Evolutionary conservation across 1,284 basidiomycete species (phyloP), one percentile per base, ranked within the genome.

Genomic region (Trichosporon inkin): DNA sequence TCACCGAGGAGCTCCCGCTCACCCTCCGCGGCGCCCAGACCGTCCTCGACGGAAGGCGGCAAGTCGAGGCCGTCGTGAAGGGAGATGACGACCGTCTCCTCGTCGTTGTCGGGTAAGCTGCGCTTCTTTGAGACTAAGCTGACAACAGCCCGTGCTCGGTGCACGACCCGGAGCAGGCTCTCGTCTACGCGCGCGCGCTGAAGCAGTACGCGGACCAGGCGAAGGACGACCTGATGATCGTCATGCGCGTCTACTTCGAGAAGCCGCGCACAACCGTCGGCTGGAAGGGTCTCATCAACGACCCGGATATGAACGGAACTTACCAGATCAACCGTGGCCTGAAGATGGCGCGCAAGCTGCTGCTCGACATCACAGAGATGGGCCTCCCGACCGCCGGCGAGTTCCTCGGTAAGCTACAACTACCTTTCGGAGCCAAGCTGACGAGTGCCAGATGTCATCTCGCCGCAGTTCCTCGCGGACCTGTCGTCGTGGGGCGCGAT

Each of bases 301-400:
- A 75, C 80, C 93, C 92, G 2, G 88, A 92, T 74, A 88, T 97
- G 76, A 89, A 96, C 75, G 91, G 90, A 60, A 74, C 89, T 57
- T 99, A 89, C 88, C 85, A 93, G 74, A 99, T 99, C 79, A 99
- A 99, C 85, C 91, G 92, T 74, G 95, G 95, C 40, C 84, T 96
- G 19, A 86, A 88, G 61, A 85, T 88, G 58, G 92, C 91, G 0
- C 86, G 96, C 57, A 86, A 91, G 70, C 83, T 99, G 35, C 86
- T 99, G 51, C 87, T 91, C 69, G 91, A 96, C 71, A 82, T 99
- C 62, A 92, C 91, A 38, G 82, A 90, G 65, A 80, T 89, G 44
- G 95, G 95, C 57, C 81, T 99, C 10, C 94, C 95, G 11, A 89
- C 97, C 47, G 95, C 92, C 17, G 92, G 89, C 65, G 96, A 99